Evolutionary conservation across 768 basidiomycete species (phyloP).

Genomic region (Tylopilus cervinicoccineus): DNA sequence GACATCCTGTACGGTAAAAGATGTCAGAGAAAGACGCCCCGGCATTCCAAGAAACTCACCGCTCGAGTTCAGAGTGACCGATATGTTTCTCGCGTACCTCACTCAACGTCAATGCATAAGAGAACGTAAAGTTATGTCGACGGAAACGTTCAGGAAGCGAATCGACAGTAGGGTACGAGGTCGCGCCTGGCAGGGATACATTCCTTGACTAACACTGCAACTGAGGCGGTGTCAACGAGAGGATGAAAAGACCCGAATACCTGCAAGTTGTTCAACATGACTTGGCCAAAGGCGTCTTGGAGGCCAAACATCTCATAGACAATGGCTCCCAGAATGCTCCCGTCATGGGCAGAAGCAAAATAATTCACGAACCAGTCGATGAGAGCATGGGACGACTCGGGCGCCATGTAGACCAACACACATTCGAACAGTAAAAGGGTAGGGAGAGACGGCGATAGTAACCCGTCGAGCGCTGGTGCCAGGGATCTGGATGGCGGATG

Average conservation of each 20-base stretch:
- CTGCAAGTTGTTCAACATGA: slow-evolving; percentile 87
- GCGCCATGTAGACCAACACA: slow-evolving; percentile 78
- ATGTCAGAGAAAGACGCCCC: neutral
- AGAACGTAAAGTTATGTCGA: slow-evolving; percentile 45
- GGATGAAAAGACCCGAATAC: slow-evolving; percentile 43
- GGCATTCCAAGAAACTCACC: slow-evolving; percentile 41
- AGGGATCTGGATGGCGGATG: slow-evolving; percentile 48
- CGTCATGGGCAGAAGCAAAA: slow-evolving; percentile 29
- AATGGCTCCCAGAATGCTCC: slow-evolving; percentile 45
- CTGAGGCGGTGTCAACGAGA: neutral
- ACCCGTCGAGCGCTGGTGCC: slow-evolving; percentile 26
- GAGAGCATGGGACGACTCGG: slow-evolving; percentile 52
- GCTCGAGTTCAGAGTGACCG: slow-evolving; percentile 44
- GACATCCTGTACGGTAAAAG: slow-evolving; percentile 53
- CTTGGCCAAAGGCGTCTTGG: slow-evolving; percentile 82
- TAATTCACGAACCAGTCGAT: slow-evolving; percentile 70
- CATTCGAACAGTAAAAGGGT: slow-evolving; percentile 92
- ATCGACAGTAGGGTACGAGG: slow-evolving; percentile 53
- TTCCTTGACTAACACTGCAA: slow-evolving; percentile 51
- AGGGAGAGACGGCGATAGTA: slow-evolving; percentile 59
- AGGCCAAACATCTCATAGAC: slow-evolving; percentile 91
- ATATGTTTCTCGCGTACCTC: slow-evolving; percentile 43
- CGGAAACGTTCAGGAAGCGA: slow-evolving; percentile 58
- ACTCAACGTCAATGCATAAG: slow-evolving; percentile 6
- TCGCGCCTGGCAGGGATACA: slow-evolving; percentile 70